Base-by-base conservation (phyloP, 2,329 filamentous ascomycete species). In the Stromatinia cepivora region DNA sequence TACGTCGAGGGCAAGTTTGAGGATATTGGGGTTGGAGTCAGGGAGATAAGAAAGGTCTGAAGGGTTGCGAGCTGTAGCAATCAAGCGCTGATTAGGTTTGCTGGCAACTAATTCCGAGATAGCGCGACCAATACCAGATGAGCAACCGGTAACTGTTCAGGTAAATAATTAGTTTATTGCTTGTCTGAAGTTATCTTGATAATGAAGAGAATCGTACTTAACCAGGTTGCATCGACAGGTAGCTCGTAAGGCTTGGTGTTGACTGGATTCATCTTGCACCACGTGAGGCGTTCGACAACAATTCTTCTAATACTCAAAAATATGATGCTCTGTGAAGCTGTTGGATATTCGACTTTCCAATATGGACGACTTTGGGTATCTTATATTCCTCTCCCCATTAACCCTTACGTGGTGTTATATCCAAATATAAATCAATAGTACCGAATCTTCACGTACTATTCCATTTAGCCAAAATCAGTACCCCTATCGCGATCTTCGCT, bases 1-100 rank as follows among this genome's bases (percentile, higher is more conserved):
- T 2, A 86, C 84, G 68, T 86, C 84, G 2, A 86, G 76, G 0
- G 76, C 73, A 2, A 85, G 74, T 71, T 83, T 84, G 70, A 85
- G 78, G 42, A 84, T 76, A 62, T 79, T 79, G 63, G 75, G 53
- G 53, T 76, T 73, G 10, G 63, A 65, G 28, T 79, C 74, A 0
- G 81, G 79, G 11, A 85, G 78, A 72, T 79, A 79, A 3, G 79
- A 78, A 4, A 86, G 80, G n/a, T 75, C 71, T 0, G 78, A 70
- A 0, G 76, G 73, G 36, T 83, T 81, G n/a, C 84, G 81, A 39
- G 84, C 84, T 3, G 83, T 85, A 2, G 83, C 83, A 36, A 85
- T 79, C 2, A 85, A 73, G 58, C 81, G 80, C 39, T 83, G 78
- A 36, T 70, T 73, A 0, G 80, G 76, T 52, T 82, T 79, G 68